Evolutionary conservation across 192 early-diverging fungal species (phyloP), one percentile per base, ranked within the genome.

Genomic region (Dissophora globulifera): DNA sequence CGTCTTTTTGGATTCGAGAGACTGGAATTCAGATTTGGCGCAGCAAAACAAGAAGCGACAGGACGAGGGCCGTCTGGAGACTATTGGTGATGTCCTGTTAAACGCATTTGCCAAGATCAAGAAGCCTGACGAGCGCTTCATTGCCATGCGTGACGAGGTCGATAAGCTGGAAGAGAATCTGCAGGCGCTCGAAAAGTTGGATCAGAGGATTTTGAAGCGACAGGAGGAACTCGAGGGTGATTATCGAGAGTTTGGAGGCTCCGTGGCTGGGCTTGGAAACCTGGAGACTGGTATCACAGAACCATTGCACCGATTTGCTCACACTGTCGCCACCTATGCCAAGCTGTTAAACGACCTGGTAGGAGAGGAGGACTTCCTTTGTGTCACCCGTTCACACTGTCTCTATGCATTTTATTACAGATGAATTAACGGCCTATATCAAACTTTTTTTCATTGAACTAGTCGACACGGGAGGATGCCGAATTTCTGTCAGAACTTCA

Each of bases 21-120:
- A 98, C 62, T 94, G 89, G 87, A 68, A 50, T 23, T 68, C 74
- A 43, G 75, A 81, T 33, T 41, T 66, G 54, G 80, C 74, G 25
- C 57, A 72, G 26, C 67, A 79, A 38, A 78, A 84, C 68, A 64
- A 86, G 71, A 67, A 84, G 65, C 70, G 63, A 53, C 57, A 74
- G 17, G 65, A 75, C 33, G 82, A 81, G 13, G 78, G 84, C 3
- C 90, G 96, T 20, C 82, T 98, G 53, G 95, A 96, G 31, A 89
- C 83, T 43, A 76, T 98, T 25, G 87, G 93, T 40, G 97, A 97
- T 80, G 89, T 83, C 12, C 65, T 98, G 23, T 48, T 98, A 31
- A 96, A 94, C 67, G 92, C 93, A 17, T 96, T 97, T 67, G 83
- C 91, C 52, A 97, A 94, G 85, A 88, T 97, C 60, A 92, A 90